A percentile compares a stretch with the other conserved stretches of the same genome.
Evolutionary conservation across 495 filamentous ascomycete species (phyloP).

Genomic region (Massariosphaeria phaeospora): DNA sequence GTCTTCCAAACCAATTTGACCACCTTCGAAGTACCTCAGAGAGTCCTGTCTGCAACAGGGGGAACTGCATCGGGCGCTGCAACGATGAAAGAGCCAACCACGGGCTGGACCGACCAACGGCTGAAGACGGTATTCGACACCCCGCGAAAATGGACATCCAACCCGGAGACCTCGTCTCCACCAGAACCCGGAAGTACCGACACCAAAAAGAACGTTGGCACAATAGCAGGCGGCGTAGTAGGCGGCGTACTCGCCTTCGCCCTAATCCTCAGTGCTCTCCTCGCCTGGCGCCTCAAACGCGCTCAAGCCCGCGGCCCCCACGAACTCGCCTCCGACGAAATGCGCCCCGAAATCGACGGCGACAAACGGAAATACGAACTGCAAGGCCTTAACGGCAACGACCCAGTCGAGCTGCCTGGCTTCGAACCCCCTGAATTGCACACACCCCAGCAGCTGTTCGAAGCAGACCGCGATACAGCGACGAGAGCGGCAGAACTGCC

Average conservation of each 20-base stretch:
- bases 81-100: slow-evolving; percentile 12
- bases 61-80: slow-evolving; percentile 12
- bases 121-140: slow-evolving; percentile 18
- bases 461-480: slow-evolving; percentile 11
- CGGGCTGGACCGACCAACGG: slow-evolving; percentile 7
- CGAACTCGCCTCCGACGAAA: slow-evolving; percentile 15
- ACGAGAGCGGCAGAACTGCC: slow-evolving; percentile 15
- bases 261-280: slow-evolving; percentile 23
- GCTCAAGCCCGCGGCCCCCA: neutral
- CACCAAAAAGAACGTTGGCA: slow-evolving; percentile 19
- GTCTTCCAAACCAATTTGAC: slow-evolving; percentile 32
- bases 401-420: slow-evolving; percentile 12
- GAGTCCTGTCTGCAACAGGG: slow-evolving; percentile 1
- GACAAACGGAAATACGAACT: slow-evolving; percentile 15
- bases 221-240: slow-evolving; percentile 37
- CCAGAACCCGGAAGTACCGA: neutral
- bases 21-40: slow-evolving; percentile 35
- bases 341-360: neutral
- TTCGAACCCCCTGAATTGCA: slow-evolving; percentile 12
- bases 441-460: slow-evolving; percentile 8
- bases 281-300: slow-evolving; percentile 15
- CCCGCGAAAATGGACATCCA: neutral
- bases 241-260: slow-evolving; percentile 30
- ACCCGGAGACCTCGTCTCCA: neutral
- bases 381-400: slow-evolving; percentile 4